Percentiles rank a stretch among this genome's conserved stretches.
Evolutionary conservation across 2,329 filamentous ascomycete species (phyloP).

Genomic region (Nigrospora osmanthi): DNA sequence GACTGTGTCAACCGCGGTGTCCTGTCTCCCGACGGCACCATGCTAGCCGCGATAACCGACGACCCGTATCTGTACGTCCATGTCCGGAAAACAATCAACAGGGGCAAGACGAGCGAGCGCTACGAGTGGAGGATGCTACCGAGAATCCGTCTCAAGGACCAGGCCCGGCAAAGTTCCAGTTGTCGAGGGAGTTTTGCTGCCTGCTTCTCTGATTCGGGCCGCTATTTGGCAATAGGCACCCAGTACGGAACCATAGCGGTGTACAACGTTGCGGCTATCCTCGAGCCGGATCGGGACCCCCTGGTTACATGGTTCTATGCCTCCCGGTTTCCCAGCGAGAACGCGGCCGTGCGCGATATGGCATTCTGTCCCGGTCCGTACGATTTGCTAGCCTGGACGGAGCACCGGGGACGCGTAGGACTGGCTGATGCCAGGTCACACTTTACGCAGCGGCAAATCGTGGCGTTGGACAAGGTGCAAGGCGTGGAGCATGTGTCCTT

Average conservation of each 20-base stretch:
- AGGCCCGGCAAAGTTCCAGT: constrained; percentile 46
- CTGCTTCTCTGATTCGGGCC: constrained; percentile 66
- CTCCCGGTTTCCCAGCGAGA: constrained; percentile 60
- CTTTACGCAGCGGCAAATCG: constrained; percentile 59
- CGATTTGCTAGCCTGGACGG: constrained; percentile 89
- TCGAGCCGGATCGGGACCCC: constrained; percentile 40
- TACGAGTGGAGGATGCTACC: constrained; percentile 44
- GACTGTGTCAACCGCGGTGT: constrained; percentile 89
- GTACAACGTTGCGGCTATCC: constrained; percentile 51
- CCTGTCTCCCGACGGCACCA: constrained; percentile 80
- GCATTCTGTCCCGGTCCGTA: constrained; percentile 83
- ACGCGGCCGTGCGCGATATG: constrained; percentile 84
- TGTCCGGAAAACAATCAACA: constrained; percentile 34
- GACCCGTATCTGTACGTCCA: constrained; percentile 83
- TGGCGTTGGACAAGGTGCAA: constrained; percentile 53
- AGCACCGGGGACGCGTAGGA: constrained; percentile 72
- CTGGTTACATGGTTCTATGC: constrained; percentile 72
- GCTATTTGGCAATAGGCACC: constrained; percentile 67
- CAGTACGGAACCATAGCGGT: constrained; percentile 75
- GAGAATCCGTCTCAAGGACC: constrained; percentile 49
- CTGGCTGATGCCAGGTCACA: constrained; percentile 65
- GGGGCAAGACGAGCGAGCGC: constrained; percentile 21
- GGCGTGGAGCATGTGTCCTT: constrained; percentile 49
- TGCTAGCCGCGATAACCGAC: constrained; percentile 81
- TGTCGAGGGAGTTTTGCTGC: constrained; percentile 68